Conservation (phyloP, 768 basidiomycete species). For the Psilocybe cyanescens region DNA sequence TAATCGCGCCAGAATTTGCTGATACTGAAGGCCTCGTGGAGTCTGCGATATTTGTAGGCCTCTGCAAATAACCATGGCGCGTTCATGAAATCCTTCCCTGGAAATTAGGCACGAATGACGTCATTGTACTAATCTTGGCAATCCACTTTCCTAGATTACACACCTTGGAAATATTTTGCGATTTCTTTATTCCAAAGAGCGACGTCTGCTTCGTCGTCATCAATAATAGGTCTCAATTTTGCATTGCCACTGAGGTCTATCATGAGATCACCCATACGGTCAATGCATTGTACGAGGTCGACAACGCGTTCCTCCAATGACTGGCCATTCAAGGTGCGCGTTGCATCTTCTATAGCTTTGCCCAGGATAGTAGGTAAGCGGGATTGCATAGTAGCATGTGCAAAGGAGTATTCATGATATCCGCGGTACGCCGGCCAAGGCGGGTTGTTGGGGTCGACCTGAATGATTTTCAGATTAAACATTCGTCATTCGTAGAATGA, state of each 20-base stretch:
- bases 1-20: constrained; percentile 90
- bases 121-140: constrained; percentile 10
- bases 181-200: constrained; percentile 98
- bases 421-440: constrained; percentile 84
- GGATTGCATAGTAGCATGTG: constrained; percentile 95
- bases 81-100: constrained; percentile 79
- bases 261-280: constrained; percentile 91
- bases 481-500: background rate
- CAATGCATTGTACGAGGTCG: constrained; percentile 85
- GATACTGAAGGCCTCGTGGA: constrained; percentile 92
- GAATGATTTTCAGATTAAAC: constrained; percentile 1
- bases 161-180: constrained; percentile 90
- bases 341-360: constrained; percentile 93
- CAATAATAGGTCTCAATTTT: constrained; percentile 84
- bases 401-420: constrained; percentile 83
- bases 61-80: constrained; percentile 97
- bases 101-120: constrained; percentile 5
- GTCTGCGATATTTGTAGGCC: constrained; percentile 89
- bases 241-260: constrained; percentile 82
- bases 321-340: constrained; percentile 86
- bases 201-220: constrained; percentile 91
- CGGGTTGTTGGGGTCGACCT: constrained; percentile 85
- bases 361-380: constrained; percentile 94
- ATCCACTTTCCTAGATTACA: constrained; percentile 18
- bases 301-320: constrained; percentile 81